Conservation (phyloP, 129 eudicot species). For the Artemisia argyi region DNA sequence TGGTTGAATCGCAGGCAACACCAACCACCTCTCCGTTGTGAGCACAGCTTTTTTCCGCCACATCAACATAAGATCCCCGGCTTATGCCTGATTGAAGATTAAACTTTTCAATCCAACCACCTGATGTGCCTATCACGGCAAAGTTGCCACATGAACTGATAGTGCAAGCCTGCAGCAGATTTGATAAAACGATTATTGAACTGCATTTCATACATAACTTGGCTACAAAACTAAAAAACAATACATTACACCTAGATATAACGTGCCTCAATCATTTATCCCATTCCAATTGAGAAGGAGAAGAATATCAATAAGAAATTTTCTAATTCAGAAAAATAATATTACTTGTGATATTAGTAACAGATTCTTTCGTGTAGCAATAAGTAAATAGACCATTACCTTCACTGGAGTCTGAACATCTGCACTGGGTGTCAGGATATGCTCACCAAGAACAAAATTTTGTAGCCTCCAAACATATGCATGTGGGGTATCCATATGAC, state of each 20-base stretch:
- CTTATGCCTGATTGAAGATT: constrained; percentile 96
- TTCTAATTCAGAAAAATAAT: background rate
- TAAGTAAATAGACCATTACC: constrained; percentile 33
- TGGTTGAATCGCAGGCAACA: constrained; percentile 93
- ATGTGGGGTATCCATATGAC: constrained; percentile 81
- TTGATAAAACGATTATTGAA: background rate
- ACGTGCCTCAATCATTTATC: constrained; percentile 4
- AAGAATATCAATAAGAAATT: too few species aligned
- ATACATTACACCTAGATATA: background rate
- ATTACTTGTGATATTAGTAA: too few species aligned
- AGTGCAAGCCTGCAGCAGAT: constrained; percentile 66
- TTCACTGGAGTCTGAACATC: constrained; percentile 70
- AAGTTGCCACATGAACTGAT: constrained; percentile 97
- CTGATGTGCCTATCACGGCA: constrained; percentile 85
- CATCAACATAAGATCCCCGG: constrained; percentile 79
- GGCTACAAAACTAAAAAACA: constrained; percentile 6
- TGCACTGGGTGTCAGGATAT: constrained; percentile 66
- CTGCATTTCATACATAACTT: constrained; percentile 6
- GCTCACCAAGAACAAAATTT: constrained; percentile 93
- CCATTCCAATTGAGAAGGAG: too few species aligned
- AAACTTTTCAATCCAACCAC: constrained; percentile 95
- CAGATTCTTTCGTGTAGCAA: too few species aligned
- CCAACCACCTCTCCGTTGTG: constrained; percentile 92
- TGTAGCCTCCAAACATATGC: constrained; percentile 99
- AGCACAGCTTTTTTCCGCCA: constrained; percentile 51